Conservation (phyloP, 345 rosid species). For the Eucalyptus tenuipes region DNA sequence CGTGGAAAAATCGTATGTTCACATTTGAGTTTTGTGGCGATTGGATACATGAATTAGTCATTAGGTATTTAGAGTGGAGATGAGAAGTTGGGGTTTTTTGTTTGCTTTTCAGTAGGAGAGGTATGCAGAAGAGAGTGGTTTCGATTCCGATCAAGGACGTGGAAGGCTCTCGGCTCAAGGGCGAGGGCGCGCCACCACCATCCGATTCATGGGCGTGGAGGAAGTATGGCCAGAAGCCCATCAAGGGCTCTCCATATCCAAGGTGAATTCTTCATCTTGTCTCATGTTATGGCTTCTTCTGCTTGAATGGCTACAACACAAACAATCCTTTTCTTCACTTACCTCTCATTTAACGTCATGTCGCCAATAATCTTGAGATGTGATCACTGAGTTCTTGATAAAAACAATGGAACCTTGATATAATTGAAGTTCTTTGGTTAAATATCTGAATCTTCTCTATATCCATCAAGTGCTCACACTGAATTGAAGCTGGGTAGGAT, state of each 20-base stretch:
- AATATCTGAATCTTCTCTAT: neutral
- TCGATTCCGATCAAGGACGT: slow-evolving; percentile 79
- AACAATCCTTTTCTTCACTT: neutral
- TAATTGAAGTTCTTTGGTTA: neutral
- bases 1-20: neutral
- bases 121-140: slow-evolving; percentile 61
- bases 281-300: neutral
- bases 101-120: slow-evolving; percentile 32
- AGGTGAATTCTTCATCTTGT: slow-evolving; percentile 21
- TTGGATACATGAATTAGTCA: neutral
- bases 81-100: neutral
- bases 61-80: neutral
- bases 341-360: neutral
- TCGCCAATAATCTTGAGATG: neutral
- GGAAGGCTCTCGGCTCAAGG: slow-evolving; percentile 62
- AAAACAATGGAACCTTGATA: neutral
- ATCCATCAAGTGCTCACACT: neutral
- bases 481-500: neutral
- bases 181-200: slow-evolving; percentile 79
- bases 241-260: slow-evolving; percentile 96
- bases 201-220: slow-evolving; percentile 99
- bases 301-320: neutral
- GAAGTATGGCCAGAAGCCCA: slow-evolving; percentile 97
- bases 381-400: neutral
- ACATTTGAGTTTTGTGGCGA: neutral